Conservation (phyloP, 345 rosid genomes). For the Eucalyptus decipiens region DNA sequence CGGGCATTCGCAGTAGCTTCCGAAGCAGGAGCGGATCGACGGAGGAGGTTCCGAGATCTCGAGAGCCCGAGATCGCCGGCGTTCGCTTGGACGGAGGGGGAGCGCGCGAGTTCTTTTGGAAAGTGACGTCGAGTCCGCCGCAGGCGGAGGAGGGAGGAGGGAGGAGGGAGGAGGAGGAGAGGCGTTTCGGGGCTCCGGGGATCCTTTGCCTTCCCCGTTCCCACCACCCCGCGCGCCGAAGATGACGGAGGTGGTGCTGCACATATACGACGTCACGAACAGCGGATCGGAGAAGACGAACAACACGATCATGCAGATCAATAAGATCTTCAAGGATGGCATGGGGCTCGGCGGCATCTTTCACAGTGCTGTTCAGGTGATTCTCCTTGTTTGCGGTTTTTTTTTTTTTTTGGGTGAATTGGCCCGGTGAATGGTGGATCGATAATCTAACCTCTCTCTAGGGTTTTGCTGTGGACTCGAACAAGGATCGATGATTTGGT, state of each 20-base stretch:
- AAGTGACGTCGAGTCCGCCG: not conserved
- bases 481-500: not conserved
- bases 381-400: not conserved
- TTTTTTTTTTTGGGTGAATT: not conserved
- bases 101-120: not conserved
- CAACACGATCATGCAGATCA: conserved; percentile 83
- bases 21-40: not conserved
- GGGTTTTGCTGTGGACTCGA: not conserved
- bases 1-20: not conserved
- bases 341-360: conserved; percentile 97
- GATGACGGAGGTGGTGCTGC: conserved; percentile 77
- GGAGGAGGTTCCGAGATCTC: not conserved
- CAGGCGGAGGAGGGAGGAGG: not conserved
- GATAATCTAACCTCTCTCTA: not conserved
- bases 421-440: not conserved
- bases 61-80: not conserved
- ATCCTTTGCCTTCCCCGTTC: not conserved
- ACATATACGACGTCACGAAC: conserved; percentile 90
- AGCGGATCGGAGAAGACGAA: conserved; percentile 96
- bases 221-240: not conserved
- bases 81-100: not conserved
- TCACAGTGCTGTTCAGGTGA: conserved; percentile 95
- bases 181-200: not conserved
- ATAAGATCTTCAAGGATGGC: conserved; percentile 88
- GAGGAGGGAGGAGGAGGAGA: not conserved